These are phyloP conservation scores for Prunus mongolica DNA, from an alignment of 306 rosid species.

Conservation along the genomic window DNA sequence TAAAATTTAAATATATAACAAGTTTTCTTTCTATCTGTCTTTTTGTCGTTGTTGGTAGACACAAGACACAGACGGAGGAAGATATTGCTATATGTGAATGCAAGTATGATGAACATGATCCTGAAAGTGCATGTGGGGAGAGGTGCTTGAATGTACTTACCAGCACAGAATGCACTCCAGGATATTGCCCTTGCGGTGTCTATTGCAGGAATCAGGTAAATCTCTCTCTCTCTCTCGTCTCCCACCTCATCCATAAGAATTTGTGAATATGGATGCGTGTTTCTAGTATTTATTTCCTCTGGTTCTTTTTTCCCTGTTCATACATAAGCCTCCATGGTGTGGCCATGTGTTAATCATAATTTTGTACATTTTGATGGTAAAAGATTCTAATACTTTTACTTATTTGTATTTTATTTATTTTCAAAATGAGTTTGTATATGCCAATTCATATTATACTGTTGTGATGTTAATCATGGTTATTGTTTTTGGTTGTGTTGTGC, in stretches of 20 bases:
- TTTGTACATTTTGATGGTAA: background rate
- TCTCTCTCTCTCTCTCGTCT: background rate
- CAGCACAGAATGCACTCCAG: slow-evolving; percentile 92
- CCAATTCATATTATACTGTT: background rate
- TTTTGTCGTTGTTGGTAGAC: slow-evolving; percentile 36
- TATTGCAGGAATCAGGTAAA: slow-evolving; percentile 82
- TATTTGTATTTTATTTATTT: background rate
- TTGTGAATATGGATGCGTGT: background rate
- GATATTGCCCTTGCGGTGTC: slow-evolving; percentile 63
- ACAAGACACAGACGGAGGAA: slow-evolving; percentile 83
- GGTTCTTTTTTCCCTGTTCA: background rate
- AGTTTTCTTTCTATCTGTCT: background rate
- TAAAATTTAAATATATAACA: background rate
- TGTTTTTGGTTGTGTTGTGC: background rate
- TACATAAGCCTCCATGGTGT: background rate
- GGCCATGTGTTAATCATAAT: background rate
- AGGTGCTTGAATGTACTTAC: slow-evolving; percentile 81
- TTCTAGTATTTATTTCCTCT: background rate
- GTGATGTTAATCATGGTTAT: background rate
- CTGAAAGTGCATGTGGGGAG: slow-evolving; percentile 83
- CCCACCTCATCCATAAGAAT: background rate
- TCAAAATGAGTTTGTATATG: background rate
- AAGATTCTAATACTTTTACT: background rate
- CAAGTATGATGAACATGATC: slow-evolving; percentile 39
- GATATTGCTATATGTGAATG: slow-evolving; percentile 84